phyloP scores from a whole-genome alignment of 1,284 basidiomycete species.

The Ganoderma sp. region DNA sequence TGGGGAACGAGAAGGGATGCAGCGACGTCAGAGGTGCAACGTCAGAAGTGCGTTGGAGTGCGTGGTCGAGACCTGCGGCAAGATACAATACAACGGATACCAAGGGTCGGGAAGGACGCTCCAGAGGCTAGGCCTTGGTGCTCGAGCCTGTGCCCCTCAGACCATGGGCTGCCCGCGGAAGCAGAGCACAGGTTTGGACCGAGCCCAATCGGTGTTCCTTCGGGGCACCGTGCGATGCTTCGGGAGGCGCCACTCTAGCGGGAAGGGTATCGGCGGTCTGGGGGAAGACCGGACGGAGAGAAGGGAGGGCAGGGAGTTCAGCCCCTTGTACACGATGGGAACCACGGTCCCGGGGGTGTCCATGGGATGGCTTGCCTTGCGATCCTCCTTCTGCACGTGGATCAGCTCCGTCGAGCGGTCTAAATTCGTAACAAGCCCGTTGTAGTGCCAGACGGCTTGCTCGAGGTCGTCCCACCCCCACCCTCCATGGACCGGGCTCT shows the following conservation, averaged over 20 bases:
- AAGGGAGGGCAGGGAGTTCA: background rate
- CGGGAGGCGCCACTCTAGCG: background rate
- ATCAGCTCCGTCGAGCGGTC: background rate
- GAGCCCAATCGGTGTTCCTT: background rate
- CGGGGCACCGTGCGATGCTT: background rate
- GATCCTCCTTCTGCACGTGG: constrained; percentile 2
- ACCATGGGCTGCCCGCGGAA: constrained; percentile 1
- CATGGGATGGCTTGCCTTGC: background rate
- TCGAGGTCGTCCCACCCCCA: background rate
- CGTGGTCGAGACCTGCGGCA: background rate
- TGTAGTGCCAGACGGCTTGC: background rate
- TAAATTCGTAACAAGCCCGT: background rate
- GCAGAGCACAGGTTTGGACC: background rate
- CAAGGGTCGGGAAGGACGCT: too few species aligned
- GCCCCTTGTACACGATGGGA: background rate
- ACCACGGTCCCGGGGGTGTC: background rate
- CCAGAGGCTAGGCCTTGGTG: too few species aligned
- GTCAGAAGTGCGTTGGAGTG: background rate
- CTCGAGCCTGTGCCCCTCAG: background rate
- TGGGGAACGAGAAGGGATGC: background rate
- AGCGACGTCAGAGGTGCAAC: background rate
- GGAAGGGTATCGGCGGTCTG: background rate
- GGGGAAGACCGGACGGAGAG: background rate
- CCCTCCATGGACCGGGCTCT: background rate
- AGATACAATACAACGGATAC: background rate